These are phyloP conservation scores for Arthrobotrys conoides DNA, from an alignment of 2,329 filamentous ascomycete genomes.

Conservation along the genomic window DNA sequence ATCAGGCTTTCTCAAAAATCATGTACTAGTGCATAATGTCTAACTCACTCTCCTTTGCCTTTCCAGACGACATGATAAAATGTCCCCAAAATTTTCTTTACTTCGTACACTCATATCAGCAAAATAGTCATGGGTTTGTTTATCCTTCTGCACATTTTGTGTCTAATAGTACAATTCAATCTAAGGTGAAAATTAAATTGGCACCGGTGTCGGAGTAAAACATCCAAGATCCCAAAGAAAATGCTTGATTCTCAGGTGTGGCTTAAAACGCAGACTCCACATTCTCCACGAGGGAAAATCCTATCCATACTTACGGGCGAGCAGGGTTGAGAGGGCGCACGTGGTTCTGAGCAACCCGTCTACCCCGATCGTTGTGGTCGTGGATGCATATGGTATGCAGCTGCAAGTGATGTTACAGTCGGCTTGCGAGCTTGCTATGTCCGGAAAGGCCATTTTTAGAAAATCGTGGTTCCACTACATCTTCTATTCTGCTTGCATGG, in stretches of 20 bases:
- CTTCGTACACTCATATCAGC: background rate
- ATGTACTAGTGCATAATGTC: conserved; percentile 19
- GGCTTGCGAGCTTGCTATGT: background rate
- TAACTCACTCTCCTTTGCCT: conserved; percentile 23
- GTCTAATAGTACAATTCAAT: no score
- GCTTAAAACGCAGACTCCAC: background rate
- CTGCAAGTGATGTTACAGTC: conserved; percentile 16
- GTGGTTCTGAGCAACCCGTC: background rate
- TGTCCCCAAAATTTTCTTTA: background rate
- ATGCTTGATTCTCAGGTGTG: conserved; percentile 11
- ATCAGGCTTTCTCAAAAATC: background rate
- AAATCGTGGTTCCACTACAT: conserved; percentile 1
- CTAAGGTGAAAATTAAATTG: no score
- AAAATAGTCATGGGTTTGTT: background rate
- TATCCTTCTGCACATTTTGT: background rate
- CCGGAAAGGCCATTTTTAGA: conserved; percentile 15
- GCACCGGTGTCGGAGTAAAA: background rate
- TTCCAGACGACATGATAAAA: background rate
- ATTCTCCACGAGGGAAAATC: background rate
- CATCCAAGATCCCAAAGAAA: background rate
- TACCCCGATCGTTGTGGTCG: background rate
- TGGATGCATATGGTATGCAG: background rate
- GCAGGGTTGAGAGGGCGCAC: background rate
- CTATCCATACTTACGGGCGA: background rate
- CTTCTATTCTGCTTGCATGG: no score